phyloP scores from a whole-genome alignment of 768 basidiomycete genomes.

The Coprinopsis sp. region DNA sequence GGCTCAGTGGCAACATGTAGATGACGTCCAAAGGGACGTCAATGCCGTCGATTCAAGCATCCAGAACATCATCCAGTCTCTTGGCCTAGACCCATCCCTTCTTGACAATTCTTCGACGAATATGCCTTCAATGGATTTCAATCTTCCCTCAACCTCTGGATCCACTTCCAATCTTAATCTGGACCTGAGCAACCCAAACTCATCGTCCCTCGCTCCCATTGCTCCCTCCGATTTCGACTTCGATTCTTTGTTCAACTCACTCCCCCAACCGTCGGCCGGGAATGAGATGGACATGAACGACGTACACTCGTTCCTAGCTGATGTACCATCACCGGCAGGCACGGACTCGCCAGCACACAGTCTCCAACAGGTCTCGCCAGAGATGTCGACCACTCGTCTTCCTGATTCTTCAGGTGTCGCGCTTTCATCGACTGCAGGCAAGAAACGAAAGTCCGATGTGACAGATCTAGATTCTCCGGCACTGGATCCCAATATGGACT shows the following conservation, averaged over 20 bases:
- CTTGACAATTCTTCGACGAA: constrained; percentile 17
- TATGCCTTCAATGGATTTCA: background rate
- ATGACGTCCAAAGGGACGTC: constrained; percentile 70
- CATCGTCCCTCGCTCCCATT: background rate
- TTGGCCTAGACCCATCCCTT: constrained; percentile 55
- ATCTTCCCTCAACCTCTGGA: background rate
- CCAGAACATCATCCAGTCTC: constrained; percentile 63
- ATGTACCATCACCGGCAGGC: constrained; percentile 20
- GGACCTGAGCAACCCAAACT: constrained; percentile 6
- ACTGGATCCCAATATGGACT: too few relatives aligned
- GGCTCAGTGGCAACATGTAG: constrained; percentile 52
- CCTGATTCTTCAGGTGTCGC: constrained; percentile 8
- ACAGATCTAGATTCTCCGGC: constrained; percentile 16
- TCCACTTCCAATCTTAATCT: background rate
- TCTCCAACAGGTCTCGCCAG: constrained; percentile 20
- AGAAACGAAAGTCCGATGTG: constrained; percentile 35
- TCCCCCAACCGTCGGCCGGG: constrained; percentile 2
- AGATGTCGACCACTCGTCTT: constrained; percentile 4
- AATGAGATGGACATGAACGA: constrained; percentile 10
- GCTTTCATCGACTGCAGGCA: too few relatives aligned
- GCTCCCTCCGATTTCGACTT: constrained; percentile 22
- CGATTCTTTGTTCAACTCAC: constrained; percentile 22
- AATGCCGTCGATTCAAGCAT: constrained; percentile 65
- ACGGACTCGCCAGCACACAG: constrained; percentile 20
- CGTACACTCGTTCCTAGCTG: constrained; percentile 23